Evolutionary conservation across 176 grass and related monocot species (phyloP).

Genomic region (Zizania latifolia): DNA sequence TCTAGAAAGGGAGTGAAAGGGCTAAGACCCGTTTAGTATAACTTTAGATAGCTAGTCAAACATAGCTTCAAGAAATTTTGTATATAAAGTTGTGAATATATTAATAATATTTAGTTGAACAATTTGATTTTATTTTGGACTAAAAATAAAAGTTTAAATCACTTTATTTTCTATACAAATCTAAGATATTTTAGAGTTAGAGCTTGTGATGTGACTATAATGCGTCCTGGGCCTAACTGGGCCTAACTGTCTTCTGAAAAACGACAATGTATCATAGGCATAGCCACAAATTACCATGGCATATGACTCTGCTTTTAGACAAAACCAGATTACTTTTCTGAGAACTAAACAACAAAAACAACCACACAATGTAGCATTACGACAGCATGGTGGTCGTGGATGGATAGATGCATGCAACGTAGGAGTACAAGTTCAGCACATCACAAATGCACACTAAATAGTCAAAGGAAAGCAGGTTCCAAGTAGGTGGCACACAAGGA

Average conservation of each 20-base stretch:
- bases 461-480: constrained; percentile 26
- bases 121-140: no score
- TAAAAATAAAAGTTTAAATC: no score
- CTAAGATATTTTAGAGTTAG: no score
- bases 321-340: background rate
- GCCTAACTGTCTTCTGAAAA: background rate
- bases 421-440: background rate
- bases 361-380: background rate
- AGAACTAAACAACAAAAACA: background rate
- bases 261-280: background rate
- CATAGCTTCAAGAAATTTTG: no score
- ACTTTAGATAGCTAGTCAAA: no score
- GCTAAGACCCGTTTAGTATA: no score
- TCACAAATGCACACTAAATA: background rate
- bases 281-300: background rate
- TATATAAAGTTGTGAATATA: no score
- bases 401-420: background rate
- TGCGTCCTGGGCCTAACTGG: background rate
- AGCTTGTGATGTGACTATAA: background rate
- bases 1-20: background rate
- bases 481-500: constrained; percentile 2
- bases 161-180: no score
- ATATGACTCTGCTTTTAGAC: background rate
- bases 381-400: background rate
- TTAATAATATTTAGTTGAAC: no score